Conservation (phyloP, 768 basidiomycete species). For the Collybia sordida region DNA sequence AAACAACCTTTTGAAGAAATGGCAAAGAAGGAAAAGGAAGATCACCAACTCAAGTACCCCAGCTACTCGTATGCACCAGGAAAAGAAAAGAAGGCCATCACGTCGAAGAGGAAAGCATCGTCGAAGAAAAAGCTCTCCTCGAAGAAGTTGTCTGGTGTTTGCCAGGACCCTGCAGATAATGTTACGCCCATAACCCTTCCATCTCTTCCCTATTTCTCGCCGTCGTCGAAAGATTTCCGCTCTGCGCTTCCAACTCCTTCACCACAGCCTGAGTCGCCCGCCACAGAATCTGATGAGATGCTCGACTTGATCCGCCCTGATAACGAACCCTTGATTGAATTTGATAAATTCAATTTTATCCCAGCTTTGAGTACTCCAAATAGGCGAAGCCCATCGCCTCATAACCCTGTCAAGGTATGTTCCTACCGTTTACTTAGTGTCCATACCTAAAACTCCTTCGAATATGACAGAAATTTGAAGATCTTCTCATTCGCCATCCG, state of each 20-base stretch:
- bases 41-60: slow-evolving; percentile 25
- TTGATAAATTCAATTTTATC: slow-evolving; percentile 10
- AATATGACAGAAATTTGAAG: slow-evolving; percentile 5
- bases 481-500: slow-evolving; percentile 10
- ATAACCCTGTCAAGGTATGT: slow-evolving; percentile 13
- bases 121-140: slow-evolving; percentile 1
- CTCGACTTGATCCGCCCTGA: slow-evolving; percentile 1
- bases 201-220: not conserved
- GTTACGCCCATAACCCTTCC: not conserved
- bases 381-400: slow-evolving; percentile 14
- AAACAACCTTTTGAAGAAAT: slow-evolving; percentile 16
- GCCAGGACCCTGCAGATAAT: not conserved
- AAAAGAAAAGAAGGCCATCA: not conserved
- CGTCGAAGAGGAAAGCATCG: slow-evolving; percentile 9
- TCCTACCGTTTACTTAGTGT: not conserved
- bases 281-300: not conserved
- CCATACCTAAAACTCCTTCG: not conserved
- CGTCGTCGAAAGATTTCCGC: not conserved
- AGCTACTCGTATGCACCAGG: slow-evolving; percentile 27
- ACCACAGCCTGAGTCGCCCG: not conserved
- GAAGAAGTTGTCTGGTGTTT: slow-evolving; percentile 2
- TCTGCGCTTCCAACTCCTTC: not conserved
- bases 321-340: not conserved
- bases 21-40: slow-evolving; percentile 24
- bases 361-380: slow-evolving; percentile 21